Conservation (phyloP, 192 early-diverging fungal genomes). For the Chytriomyces sp. region DNA sequence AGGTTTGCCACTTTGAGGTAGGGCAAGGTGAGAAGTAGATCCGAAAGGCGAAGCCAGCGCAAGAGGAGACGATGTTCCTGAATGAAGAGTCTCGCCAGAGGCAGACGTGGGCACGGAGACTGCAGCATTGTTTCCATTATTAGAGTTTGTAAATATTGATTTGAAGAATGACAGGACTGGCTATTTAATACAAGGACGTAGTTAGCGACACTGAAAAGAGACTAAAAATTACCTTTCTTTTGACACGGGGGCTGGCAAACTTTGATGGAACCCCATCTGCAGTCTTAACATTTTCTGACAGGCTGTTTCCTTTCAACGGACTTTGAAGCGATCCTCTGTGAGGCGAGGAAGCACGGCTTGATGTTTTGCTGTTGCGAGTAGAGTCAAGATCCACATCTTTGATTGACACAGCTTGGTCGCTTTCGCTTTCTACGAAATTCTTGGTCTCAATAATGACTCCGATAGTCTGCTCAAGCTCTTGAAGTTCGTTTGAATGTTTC, state of each 20-base stretch:
- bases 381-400: too few relatives aligned
- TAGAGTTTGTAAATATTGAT: conserved; percentile 22
- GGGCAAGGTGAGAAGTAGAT: too few relatives aligned
- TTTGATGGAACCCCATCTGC: not conserved
- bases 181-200: not conserved
- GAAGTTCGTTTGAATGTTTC: too few relatives aligned
- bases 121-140: conserved; percentile 2
- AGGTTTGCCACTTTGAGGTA: too few relatives aligned
- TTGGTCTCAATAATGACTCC: too few relatives aligned
- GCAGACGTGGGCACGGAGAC: not conserved
- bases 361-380: too few relatives aligned
- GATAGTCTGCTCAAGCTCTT: too few relatives aligned
- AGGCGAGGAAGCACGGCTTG: too few relatives aligned
- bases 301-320: too few relatives aligned
- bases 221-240: conserved; percentile 10
- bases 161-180: conserved; percentile 25
- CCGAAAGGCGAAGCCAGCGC: not conserved
- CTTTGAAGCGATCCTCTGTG: too few relatives aligned
- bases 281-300: not conserved
- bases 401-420: too few relatives aligned
- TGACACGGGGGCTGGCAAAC: conserved; percentile 1
- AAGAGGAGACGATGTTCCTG: not conserved
- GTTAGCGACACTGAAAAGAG: not conserved
- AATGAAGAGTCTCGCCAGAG: not conserved
- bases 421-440: too few relatives aligned